Percentiles rank a stretch among this genome's conserved stretches.
Evolutionary conservation across 495 filamentous ascomycete species (phyloP).

Genomic region (Talaromyces thailandensis): DNA sequence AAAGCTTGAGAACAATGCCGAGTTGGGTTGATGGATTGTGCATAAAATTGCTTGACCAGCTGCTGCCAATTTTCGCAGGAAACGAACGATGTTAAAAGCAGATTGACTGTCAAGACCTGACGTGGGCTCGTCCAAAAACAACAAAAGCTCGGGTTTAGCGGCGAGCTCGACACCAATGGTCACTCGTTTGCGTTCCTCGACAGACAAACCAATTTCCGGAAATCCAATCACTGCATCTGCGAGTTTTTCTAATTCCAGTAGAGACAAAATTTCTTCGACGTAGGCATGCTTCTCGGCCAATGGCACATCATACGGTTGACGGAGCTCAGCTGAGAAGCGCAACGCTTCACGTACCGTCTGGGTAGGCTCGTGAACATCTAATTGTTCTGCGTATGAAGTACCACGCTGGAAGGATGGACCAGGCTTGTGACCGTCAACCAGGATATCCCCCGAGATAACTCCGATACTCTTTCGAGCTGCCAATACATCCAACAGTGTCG

Average conservation of each 20-base stretch:
- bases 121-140: conserved; percentile 90
- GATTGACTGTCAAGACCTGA: conserved; percentile 78
- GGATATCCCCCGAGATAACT: conserved; percentile 64
- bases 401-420: conserved; percentile 69
- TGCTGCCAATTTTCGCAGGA: conserved; percentile 73
- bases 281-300: conserved; percentile 71
- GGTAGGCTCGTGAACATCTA: conserved; percentile 71
- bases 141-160: conserved; percentile 73
- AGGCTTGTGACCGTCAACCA: conserved; percentile 67
- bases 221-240: conserved; percentile 80
- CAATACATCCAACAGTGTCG: conserved; percentile 71
- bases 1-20: conserved; percentile 78
- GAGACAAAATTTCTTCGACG: conserved; percentile 71
- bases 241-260: conserved; percentile 77
- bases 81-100: conserved; percentile 88
- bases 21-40: conserved; percentile 88
- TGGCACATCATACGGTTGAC: conserved; percentile 64
- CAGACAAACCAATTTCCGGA: conserved; percentile 66
- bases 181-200: conserved; percentile 83
- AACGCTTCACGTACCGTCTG: conserved; percentile 83
- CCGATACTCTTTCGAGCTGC: conserved; percentile 73
- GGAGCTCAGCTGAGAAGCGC: conserved; percentile 72
- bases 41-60: conserved; percentile 84
- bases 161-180: conserved; percentile 88
- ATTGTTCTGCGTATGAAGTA: conserved; percentile 75